Conservation (phyloP, 176 grass and related monocot genomes). For the Triticum aestivum region DNA sequence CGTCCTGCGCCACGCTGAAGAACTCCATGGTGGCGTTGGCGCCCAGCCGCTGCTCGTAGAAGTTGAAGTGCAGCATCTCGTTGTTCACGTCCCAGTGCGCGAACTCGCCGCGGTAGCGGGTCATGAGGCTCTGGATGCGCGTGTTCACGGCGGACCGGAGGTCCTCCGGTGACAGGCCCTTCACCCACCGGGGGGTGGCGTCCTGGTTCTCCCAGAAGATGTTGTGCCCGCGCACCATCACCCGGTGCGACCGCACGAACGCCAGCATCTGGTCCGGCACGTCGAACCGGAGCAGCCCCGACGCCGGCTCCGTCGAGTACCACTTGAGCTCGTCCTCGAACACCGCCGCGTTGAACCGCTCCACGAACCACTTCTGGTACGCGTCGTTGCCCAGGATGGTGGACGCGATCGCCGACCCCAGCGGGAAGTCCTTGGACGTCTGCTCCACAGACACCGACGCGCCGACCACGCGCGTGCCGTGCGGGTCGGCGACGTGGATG, state of each 20-base stretch:
- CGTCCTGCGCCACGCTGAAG: conserved; percentile 85
- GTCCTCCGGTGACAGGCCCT: conserved; percentile 60
- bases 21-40: conserved; percentile 77
- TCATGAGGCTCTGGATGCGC: conserved; percentile 79
- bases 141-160: conserved; percentile 70
- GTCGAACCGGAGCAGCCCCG: conserved; percentile 65
- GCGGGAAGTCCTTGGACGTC: conserved; percentile 77
- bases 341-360: conserved; percentile 91
- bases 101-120: conserved; percentile 90
- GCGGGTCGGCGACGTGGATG: conserved; percentile 70
- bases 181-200: conserved; percentile 78
- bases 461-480: conserved; percentile 54
- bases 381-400: conserved; percentile 78
- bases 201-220: conserved; percentile 99
- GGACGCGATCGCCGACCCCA: conserved; percentile 85
- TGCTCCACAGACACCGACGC: conserved; percentile 74
- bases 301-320: conserved; percentile 88
- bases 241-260: conserved; percentile 77
- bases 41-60: conserved; percentile 89
- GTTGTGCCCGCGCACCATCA: conserved; percentile 91
- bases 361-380: conserved; percentile 88
- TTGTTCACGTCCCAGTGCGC: conserved; percentile 98
- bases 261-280: conserved; percentile 74
- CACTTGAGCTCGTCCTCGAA: conserved; percentile 99
- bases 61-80: conserved; percentile 97